Evolutionary conservation across 2,329 filamentous ascomycete species (phyloP).

Genomic region (Ophiocordyceps camponoti-leonardi): DNA sequence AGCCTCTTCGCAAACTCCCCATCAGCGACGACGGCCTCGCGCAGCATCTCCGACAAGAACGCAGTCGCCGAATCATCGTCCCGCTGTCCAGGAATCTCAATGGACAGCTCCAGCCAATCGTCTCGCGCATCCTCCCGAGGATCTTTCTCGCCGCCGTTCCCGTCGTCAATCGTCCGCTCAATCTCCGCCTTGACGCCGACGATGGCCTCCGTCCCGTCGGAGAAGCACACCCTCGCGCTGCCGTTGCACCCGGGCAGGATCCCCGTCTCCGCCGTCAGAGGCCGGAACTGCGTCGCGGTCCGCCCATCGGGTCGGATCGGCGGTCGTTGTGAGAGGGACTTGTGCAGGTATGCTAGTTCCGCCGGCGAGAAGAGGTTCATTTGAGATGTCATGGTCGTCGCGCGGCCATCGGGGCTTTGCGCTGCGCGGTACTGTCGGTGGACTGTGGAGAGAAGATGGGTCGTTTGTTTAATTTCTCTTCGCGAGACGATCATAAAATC

Average conservation of each 20-base stretch:
- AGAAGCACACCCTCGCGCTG: slow-evolving; percentile 82
- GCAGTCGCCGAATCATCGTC: slow-evolving; percentile 85
- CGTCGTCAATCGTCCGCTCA: slow-evolving; percentile 41
- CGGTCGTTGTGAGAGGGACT: slow-evolving; percentile 61
- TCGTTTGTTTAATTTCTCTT: too few species aligned
- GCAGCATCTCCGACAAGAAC: slow-evolving; percentile 75
- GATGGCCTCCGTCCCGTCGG: slow-evolving; percentile 88
- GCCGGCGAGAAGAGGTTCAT: slow-evolving; percentile 76
- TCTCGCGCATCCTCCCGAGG: slow-evolving; percentile 25
- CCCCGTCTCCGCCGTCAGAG: slow-evolving; percentile 75
- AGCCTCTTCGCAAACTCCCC: slow-evolving; percentile 53
- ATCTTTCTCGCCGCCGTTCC: slow-evolving; percentile 19
- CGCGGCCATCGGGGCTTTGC: not conserved
- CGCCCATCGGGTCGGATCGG: slow-evolving; percentile 85
- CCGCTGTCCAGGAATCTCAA: slow-evolving; percentile 79
- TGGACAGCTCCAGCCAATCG: slow-evolving; percentile 77
- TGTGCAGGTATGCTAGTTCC: slow-evolving; percentile 89
- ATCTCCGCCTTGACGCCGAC: slow-evolving; percentile 94
- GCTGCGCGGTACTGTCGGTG: not conserved
- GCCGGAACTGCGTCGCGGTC: slow-evolving; percentile 70
- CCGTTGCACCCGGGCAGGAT: slow-evolving; percentile 83
- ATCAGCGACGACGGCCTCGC: slow-evolving; percentile 66
- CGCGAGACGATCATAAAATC: not conserved
- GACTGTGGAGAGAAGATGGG: too few species aligned
- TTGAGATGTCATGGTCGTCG: slow-evolving; percentile 40